Percentiles rank a stretch among this genome's conserved stretches.
phyloP scores from a whole-genome alignment of 805 yeast genomes.

The Yarrowia sp. region DNA sequence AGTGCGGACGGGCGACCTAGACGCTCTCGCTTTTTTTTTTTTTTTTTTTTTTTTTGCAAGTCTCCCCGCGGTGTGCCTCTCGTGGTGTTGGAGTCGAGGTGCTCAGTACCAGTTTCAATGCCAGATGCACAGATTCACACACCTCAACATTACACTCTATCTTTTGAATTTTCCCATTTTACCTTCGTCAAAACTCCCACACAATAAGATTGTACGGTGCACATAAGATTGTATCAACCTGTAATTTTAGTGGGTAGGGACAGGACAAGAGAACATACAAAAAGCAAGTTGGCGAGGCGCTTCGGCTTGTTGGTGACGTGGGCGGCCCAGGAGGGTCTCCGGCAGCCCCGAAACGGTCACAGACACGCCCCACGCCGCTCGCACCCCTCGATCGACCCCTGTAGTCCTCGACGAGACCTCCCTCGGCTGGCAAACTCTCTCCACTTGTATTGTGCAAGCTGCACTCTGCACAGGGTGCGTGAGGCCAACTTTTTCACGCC shows the following conservation, averaged over 20 bases:
- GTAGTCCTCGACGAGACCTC: background rate
- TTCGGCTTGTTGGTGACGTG: too few species aligned
- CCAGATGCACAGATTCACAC: slow-evolving; percentile 25
- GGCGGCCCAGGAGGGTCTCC: too few species aligned
- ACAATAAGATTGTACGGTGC: slow-evolving; percentile 24
- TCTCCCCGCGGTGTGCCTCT: too few species aligned
- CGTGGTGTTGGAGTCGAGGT: too few species aligned
- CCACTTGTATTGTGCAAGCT: slow-evolving; percentile 8
- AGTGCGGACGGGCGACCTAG: too few species aligned
- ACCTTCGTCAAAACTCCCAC: background rate
- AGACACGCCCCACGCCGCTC: too few species aligned
- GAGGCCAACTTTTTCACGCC: background rate
- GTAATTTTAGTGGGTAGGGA: background rate
- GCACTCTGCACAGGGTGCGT: slow-evolving; percentile 10
- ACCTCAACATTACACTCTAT: slow-evolving; percentile 21
- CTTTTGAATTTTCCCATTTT: slow-evolving; percentile 1
- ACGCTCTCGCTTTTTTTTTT: background rate
- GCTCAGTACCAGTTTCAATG: background rate
- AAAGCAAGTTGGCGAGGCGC: too few species aligned
- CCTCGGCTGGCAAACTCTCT: slow-evolving; percentile 9
- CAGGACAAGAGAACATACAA: background rate
- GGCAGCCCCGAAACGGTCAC: too few species aligned
- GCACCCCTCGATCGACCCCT: background rate
- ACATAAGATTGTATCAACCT: slow-evolving; percentile 3
- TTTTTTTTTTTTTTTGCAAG: too few species aligned